Conservation (phyloP, 805 yeast genomes). For the Pichia ethanolica region DNA sequence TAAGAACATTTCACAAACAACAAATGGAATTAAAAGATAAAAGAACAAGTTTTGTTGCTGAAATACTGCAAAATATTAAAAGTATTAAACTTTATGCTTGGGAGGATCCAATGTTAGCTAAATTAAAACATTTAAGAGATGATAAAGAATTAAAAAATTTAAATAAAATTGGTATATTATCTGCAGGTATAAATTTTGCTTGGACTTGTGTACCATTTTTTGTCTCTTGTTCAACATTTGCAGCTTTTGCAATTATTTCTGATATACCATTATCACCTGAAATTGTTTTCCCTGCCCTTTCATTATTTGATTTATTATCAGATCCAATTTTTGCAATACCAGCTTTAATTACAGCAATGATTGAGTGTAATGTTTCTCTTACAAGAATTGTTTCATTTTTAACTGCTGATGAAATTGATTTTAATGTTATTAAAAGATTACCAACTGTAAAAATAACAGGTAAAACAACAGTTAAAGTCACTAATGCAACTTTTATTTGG, state of each 20-base stretch:
- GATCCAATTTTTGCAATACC: constrained; percentile 58
- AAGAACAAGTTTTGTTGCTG: constrained; percentile 53
- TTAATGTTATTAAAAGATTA: constrained; percentile 23
- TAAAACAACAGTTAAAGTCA: constrained; percentile 33
- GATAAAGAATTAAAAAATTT: constrained; percentile 47
- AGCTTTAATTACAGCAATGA: constrained; percentile 43
- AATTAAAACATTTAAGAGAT: constrained; percentile 47
- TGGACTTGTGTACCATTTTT: constrained; percentile 62
- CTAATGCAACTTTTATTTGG: constrained; percentile 53
- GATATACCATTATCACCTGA: constrained; percentile 54
- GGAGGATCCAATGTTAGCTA: constrained; percentile 57
- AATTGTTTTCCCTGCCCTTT: constrained; percentile 59
- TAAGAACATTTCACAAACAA: constrained; percentile 39
- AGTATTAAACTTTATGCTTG: constrained; percentile 62
- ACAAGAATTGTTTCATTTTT: constrained; percentile 46
- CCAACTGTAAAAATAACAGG: constrained; percentile 21
- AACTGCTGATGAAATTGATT: constrained; percentile 34
- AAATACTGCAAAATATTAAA: constrained; percentile 52
- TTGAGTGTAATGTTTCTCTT: constrained; percentile 55
- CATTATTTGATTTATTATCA: constrained; percentile 51
- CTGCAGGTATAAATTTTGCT: constrained; percentile 43
- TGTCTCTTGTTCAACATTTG: constrained; percentile 56
- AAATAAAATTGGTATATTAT: constrained; percentile 39
- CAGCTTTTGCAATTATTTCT: constrained; percentile 40
- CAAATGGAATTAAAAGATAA: constrained; percentile 59